Evolutionary conservation across 768 basidiomycete species (phyloP).

Genomic region (Dioszegia aurantiaca): DNA sequence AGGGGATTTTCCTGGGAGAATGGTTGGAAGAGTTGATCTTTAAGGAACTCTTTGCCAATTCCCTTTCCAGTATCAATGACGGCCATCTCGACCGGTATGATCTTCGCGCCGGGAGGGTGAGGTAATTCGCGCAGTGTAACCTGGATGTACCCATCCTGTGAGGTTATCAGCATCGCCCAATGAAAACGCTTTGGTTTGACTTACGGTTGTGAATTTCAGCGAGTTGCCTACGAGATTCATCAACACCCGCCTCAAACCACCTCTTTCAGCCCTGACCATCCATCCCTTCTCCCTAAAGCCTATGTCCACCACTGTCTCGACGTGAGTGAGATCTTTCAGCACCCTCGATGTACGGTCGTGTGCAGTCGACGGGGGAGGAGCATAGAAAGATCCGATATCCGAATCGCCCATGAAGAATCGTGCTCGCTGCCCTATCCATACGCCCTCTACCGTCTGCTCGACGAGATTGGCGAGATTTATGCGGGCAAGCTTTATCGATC

Average conservation of each 20-base stretch:
- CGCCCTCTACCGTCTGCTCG: conserved; percentile 67
- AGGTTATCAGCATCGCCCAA: background rate
- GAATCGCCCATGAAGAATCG: conserved; percentile 68
- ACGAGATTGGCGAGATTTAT: conserved; percentile 50
- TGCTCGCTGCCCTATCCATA: conserved; percentile 88
- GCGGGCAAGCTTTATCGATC: conserved; percentile 51
- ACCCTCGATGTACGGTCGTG: conserved; percentile 48
- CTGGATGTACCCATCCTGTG: conserved; percentile 79
- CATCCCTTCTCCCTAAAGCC: conserved; percentile 73
- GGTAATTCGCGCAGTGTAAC: conserved; percentile 74
- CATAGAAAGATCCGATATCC: conserved; percentile 89
- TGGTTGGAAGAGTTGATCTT: conserved; percentile 93
- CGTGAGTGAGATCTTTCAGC: conserved; percentile 55
- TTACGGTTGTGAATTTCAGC: conserved; percentile 80
- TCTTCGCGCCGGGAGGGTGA: conserved; percentile 56
- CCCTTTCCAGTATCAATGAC: conserved; percentile 93
- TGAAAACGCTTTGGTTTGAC: too few relatives aligned
- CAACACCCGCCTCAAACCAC: conserved; percentile 81
- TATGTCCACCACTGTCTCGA: conserved; percentile 86
- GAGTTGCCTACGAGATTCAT: conserved; percentile 96
- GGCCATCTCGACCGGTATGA: conserved; percentile 73
- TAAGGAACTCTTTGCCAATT: conserved; percentile 87
- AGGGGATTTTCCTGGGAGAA: conserved; percentile 96
- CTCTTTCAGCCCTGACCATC: conserved; percentile 82
- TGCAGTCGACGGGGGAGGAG: conserved; percentile 65